phyloP scores from a whole-genome alignment of 2,329 filamentous ascomycete genomes.

The Nannizziopsis barbatae region DNA sequence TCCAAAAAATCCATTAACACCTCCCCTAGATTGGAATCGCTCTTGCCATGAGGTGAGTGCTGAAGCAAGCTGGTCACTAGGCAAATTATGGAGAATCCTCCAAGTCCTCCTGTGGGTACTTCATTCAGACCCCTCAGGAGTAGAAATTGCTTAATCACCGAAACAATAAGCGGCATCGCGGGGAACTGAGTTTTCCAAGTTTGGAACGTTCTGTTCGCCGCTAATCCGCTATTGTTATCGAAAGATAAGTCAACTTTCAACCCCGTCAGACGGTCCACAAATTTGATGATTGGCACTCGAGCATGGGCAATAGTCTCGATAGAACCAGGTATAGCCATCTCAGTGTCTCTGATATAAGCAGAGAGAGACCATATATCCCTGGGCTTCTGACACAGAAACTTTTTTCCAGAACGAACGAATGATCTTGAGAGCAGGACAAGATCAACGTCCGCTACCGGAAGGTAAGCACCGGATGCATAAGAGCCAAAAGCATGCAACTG shows the following conservation, averaged over 20 bases:
- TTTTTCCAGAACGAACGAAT: slow-evolving; percentile 45
- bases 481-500: slow-evolving; percentile 77
- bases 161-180: slow-evolving; percentile 73
- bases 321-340: slow-evolving; percentile 47
- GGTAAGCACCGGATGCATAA: slow-evolving; percentile 70
- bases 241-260: slow-evolving; percentile 89
- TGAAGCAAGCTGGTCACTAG: slow-evolving; percentile 83
- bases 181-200: slow-evolving; percentile 70
- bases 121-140: slow-evolving; percentile 85
- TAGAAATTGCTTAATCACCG: slow-evolving; percentile 84
- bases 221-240: slow-evolving; percentile 73
- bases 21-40: slow-evolving; percentile 61
- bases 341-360: slow-evolving; percentile 45
- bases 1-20: slow-evolving; percentile 80
- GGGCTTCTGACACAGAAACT: slow-evolving; percentile 41
- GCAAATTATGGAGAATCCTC: slow-evolving; percentile 89
- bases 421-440: slow-evolving; percentile 61
- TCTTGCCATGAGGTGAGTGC: slow-evolving; percentile 59
- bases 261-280: slow-evolving; percentile 63
- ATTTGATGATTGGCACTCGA: slow-evolving; percentile 88
- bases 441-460: slow-evolving; percentile 84
- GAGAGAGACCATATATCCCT: slow-evolving; percentile 52
- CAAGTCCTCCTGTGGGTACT: slow-evolving; percentile 79
- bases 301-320: slow-evolving; percentile 62
- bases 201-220: slow-evolving; percentile 68